A percentile compares a stretch with the other conserved stretches of the same genome.
phyloP scores from a whole-genome alignment of 257 asterid genomes.

The Handroanthus guayacan region DNA sequence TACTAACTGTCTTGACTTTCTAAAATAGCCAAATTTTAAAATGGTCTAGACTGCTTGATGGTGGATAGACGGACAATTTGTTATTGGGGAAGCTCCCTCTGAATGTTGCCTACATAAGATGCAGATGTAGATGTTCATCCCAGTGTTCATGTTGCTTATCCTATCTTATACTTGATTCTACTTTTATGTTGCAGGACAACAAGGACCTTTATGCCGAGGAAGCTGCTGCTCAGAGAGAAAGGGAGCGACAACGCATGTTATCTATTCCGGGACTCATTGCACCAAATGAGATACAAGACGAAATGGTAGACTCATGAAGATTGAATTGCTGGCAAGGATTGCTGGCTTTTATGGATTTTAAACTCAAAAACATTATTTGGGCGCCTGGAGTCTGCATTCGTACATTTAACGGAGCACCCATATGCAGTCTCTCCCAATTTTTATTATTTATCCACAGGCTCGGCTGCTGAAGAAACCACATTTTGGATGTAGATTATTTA shows the following conservation, averaged over 20 bases:
- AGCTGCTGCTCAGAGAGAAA: conserved; percentile 88
- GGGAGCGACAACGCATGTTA: conserved; percentile 82
- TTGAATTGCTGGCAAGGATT: conserved; percentile 18
- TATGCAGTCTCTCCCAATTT: conserved; percentile 23
- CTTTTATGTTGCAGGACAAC: conserved; percentile 67
- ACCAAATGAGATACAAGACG: conserved; percentile 92
- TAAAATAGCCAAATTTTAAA: not conserved
- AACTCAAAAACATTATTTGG: conserved; percentile 29
- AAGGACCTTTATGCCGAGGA: conserved; percentile 96
- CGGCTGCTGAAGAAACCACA: conserved; percentile 38
- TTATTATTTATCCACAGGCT: conserved; percentile 27
- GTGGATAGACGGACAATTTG: not conserved
- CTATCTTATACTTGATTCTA: conserved; percentile 9
- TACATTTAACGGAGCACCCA: conserved; percentile 24
- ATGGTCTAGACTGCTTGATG: not conserved
- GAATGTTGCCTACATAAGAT: not conserved
- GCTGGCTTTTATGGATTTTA: conserved; percentile 34
- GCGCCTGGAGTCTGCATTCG: conserved; percentile 33
- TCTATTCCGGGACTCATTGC: conserved; percentile 92
- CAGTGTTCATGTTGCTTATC: too few species aligned
- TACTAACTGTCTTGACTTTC: not conserved
- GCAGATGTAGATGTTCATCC: not conserved
- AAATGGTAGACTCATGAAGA: conserved; percentile 79
- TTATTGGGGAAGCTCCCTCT: not conserved
- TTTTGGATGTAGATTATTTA: conserved; percentile 56